These are phyloP conservation scores for Metarhizium sp. DNA, from an alignment of 2,329 filamentous ascomycete species.

Conservation along the genomic window DNA sequence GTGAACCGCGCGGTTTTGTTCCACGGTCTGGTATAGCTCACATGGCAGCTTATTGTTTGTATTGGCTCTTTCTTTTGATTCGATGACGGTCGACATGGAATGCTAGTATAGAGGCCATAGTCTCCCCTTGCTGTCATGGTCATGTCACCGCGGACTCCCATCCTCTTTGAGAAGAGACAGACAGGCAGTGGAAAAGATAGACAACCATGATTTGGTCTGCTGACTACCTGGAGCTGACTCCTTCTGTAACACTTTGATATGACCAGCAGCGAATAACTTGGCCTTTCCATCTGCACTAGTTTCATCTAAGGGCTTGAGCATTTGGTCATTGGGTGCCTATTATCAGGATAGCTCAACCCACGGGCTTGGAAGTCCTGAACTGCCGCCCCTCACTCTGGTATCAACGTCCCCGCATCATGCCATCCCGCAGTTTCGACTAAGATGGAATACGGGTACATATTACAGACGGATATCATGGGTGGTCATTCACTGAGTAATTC, in stretches of 20 bases:
- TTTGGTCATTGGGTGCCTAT: not conserved
- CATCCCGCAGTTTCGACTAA: too few relatives aligned
- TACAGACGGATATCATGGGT: too few relatives aligned
- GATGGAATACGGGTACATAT: too few relatives aligned
- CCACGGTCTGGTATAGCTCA: not conserved
- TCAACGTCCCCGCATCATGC: too few relatives aligned
- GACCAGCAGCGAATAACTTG: too few relatives aligned
- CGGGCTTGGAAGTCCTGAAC: not conserved
- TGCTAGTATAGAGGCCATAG: not conserved
- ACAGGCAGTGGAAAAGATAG: not conserved
- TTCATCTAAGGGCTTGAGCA: not conserved
- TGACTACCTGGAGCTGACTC: not conserved
- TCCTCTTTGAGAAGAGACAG: not conserved
- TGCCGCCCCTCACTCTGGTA: not conserved
- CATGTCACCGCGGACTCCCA: not conserved
- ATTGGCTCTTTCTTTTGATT: not conserved
- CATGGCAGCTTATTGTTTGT: not conserved
- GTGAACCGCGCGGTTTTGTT: not conserved
- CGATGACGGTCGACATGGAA: too few relatives aligned
- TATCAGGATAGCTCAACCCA: not conserved
- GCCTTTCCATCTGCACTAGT: not conserved
- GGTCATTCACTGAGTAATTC: too few relatives aligned
- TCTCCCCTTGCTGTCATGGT: not conserved
- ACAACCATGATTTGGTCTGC: not conserved
- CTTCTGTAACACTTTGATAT: not conserved